Percentiles rank a stretch among this genome's conserved stretches.
Evolutionary conservation across 768 basidiomycete genomes (phyloP).

Genomic region (Termitomyces sp.): DNA sequence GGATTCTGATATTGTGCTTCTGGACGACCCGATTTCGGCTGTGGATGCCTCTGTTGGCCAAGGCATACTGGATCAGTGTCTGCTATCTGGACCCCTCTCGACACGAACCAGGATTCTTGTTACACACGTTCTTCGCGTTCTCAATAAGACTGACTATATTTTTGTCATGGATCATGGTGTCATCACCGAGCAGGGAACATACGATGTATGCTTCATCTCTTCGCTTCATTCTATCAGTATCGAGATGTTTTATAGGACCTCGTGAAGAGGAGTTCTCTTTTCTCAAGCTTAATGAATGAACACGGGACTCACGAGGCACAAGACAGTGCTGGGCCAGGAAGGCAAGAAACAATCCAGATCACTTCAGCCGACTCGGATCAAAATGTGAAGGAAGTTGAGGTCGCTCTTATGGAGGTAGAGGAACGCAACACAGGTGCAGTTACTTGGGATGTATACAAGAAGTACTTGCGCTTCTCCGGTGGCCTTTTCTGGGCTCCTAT

Average conservation of each 20-base stretch:
- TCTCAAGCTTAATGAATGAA: slow-evolving; percentile 50
- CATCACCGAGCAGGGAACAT: slow-evolving; percentile 61
- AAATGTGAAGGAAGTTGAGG: slow-evolving; percentile 21
- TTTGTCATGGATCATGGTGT: slow-evolving; percentile 55
- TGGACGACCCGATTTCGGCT: slow-evolving; percentile 80
- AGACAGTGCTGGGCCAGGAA: slow-evolving; percentile 20
- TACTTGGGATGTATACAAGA: slow-evolving; percentile 38
- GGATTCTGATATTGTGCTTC: slow-evolving; percentile 62
- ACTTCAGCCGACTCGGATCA: slow-evolving; percentile 3
- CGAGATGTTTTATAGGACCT: slow-evolving; percentile 29
- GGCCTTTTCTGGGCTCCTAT: slow-evolving; percentile 42
- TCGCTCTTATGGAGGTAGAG: slow-evolving; percentile 44
- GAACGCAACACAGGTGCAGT: slow-evolving; percentile 54
- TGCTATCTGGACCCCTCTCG: slow-evolving; percentile 46
- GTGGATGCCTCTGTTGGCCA: slow-evolving; percentile 76
- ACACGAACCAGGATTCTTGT: slow-evolving; percentile 56
- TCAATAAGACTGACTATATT: slow-evolving; percentile 56
- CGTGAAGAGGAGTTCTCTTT: slow-evolving; percentile 34
- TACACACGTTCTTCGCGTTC: slow-evolving; percentile 53
- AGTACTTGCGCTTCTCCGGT: slow-evolving; percentile 43
- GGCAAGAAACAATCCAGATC: slow-evolving; percentile 3
- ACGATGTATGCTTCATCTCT: slow-evolving; percentile 27
- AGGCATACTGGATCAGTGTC: slow-evolving; percentile 55
- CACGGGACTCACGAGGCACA: slow-evolving; percentile 38
- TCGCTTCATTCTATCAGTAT: not conserved